phyloP scores from a whole-genome alignment of 495 filamentous ascomycete species.

The Aspergillus coremiiformis region DNA sequence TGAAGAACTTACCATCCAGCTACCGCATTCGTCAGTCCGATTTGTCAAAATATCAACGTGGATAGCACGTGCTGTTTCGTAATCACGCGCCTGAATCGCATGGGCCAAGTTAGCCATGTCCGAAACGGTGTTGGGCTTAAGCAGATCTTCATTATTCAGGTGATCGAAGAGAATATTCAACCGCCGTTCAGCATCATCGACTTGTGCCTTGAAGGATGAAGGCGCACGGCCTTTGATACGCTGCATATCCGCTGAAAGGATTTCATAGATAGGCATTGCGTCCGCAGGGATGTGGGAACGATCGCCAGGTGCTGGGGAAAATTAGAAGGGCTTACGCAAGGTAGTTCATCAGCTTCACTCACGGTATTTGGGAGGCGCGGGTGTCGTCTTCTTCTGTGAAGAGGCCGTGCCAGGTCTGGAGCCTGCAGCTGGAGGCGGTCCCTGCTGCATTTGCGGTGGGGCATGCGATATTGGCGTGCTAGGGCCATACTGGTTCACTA shows the following conservation, averaged over 20 bases:
- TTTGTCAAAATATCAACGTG: conserved; percentile 78
- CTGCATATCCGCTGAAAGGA: conserved; percentile 77
- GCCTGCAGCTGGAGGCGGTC: conserved; percentile 34
- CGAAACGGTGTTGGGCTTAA: conserved; percentile 73
- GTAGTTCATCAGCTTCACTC: conserved; percentile 25
- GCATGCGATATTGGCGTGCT: conserved; percentile 23
- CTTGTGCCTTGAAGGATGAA: conserved; percentile 69
- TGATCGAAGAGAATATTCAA: conserved; percentile 90
- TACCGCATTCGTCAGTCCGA: conserved; percentile 76
- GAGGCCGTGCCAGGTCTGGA: conserved; percentile 48
- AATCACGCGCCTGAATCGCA: conserved; percentile 64
- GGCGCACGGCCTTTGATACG: conserved; percentile 80
- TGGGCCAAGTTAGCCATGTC: conserved; percentile 59
- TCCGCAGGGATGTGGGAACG: conserved; percentile 77
- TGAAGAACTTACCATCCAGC: conserved; percentile 80
- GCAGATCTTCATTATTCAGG: conserved; percentile 87
- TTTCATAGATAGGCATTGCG: conserved; percentile 71
- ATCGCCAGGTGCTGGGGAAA: conserved; percentile 60
- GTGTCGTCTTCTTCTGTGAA: conserved; percentile 38
- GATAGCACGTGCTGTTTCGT: conserved; percentile 62
- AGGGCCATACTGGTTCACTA: conserved; percentile 43
- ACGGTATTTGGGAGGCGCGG: conserved; percentile 60
- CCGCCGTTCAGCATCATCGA: conserved; percentile 87
- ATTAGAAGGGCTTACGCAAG: conserved; percentile 6
- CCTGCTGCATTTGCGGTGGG: conserved; percentile 33